A percentile compares a stretch with the other conserved stretches of the same genome.
Conservation (phyloP, 2,329 filamentous ascomycete genomes). For the Claviceps digitariae region DNA sequence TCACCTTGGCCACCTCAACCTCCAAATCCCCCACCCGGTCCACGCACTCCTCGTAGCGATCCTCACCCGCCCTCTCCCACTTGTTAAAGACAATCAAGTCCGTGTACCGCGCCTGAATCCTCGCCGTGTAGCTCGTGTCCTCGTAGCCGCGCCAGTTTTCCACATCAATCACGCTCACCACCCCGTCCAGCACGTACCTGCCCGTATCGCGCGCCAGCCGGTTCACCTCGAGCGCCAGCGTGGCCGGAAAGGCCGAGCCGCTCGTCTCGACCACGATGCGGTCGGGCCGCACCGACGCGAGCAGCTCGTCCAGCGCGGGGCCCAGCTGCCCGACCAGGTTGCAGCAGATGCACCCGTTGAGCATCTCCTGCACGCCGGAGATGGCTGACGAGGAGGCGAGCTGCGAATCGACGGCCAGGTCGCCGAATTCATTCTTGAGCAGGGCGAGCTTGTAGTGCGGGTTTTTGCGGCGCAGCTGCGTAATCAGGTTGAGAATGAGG, state of each 20-base stretch:
- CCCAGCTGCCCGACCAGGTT: constrained; percentile 88
- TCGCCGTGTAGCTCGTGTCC: constrained; percentile 78
- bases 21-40: constrained; percentile 73
- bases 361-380: constrained; percentile 78
- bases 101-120: constrained; percentile 78
- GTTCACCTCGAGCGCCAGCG: constrained; percentile 82
- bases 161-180: constrained; percentile 81
- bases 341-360: constrained; percentile 98
- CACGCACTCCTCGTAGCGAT: constrained; percentile 61
- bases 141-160: constrained; percentile 94
- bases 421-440: constrained; percentile 96
- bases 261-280: constrained; percentile 90
- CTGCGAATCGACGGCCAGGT: constrained; percentile 85
- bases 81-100: constrained; percentile 90
- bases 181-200: constrained; percentile 67
- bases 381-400: constrained; percentile 73
- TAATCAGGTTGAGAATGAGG: constrained; percentile 83
- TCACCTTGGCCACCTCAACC: constrained; percentile 69
- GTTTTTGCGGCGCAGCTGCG: constrained; percentile 66
- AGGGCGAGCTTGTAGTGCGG: constrained; percentile 76
- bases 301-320: constrained; percentile 65
- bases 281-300: constrained; percentile 46
- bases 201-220: constrained; percentile 56
- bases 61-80: constrained; percentile 67
- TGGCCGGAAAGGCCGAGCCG: constrained; percentile 78